A percentile compares a stretch with the other conserved stretches of the same genome.
These are phyloP conservation scores for Angophora floribunda DNA, from an alignment of 345 rosid genomes.

Conservation along the genomic window DNA sequence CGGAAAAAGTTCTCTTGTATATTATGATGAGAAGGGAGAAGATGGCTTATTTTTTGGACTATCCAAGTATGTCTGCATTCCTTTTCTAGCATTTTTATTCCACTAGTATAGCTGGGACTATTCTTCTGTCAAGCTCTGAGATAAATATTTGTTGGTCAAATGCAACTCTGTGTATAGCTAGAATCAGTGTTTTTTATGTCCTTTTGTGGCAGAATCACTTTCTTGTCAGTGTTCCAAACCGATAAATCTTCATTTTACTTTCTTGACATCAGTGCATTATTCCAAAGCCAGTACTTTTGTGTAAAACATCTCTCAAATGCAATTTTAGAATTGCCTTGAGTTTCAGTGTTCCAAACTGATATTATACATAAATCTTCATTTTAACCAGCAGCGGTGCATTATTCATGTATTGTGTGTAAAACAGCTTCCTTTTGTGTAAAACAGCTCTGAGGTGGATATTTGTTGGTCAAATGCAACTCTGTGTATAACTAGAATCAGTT, in stretches of 20 bases:
- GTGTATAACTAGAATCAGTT: not conserved
- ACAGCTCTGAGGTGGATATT: not conserved
- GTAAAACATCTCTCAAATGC: not conserved
- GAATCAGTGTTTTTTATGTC: not conserved
- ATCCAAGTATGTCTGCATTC: constrained; percentile 46
- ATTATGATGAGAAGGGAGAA: constrained; percentile 85
- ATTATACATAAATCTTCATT: not conserved
- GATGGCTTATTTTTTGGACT: constrained; percentile 74
- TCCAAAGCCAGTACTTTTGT: not conserved
- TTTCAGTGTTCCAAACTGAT: not conserved
- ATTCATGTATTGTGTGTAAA: not conserved
- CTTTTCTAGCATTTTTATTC: not conserved
- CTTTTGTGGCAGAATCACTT: not conserved
- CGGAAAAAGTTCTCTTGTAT: constrained; percentile 82
- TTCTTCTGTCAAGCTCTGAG: not conserved
- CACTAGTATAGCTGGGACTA: not conserved
- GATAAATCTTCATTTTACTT: not conserved
- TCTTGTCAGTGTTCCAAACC: not conserved
- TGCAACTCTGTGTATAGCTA: not conserved
- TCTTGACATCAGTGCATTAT: not conserved
- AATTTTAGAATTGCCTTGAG: too few relatives aligned
- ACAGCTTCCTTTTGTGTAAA: not conserved
- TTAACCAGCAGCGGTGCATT: not conserved
- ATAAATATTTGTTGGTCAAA: not conserved
- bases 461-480: not conserved